Percentiles rank a stretch among this genome's conserved stretches.
phyloP scores from a whole-genome alignment of 1,284 basidiomycete species.

The Bondarzewia mesenterica region DNA sequence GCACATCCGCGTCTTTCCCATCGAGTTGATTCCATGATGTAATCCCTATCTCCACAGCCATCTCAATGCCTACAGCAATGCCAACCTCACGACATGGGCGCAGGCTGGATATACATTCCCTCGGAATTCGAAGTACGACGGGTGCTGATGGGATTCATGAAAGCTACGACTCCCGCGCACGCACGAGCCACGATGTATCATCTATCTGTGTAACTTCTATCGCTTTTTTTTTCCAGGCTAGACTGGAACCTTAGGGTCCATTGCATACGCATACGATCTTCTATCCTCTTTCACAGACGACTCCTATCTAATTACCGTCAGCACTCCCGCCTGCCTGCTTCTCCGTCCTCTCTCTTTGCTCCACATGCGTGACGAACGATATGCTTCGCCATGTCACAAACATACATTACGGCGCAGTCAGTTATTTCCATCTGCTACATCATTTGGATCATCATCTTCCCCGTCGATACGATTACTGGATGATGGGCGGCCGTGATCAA shows the following conservation, averaged over 20 bases:
- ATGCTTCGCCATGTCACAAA: no score
- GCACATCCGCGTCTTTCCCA: not conserved
- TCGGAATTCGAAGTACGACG: slow-evolving; percentile 38
- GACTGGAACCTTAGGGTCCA: not conserved
- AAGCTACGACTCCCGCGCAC: not conserved
- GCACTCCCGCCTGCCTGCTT: not conserved
- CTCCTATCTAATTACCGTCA: not conserved
- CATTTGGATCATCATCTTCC: no score
- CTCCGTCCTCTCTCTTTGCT: no score
- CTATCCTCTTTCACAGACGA: not conserved
- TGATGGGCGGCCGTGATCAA: no score
- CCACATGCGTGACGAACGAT: no score
- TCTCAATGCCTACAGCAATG: slow-evolving; percentile 55
- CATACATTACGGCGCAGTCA: no score
- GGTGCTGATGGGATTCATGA: slow-evolving; percentile 8
- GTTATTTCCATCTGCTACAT: no score
- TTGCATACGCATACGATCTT: not conserved
- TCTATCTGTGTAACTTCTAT: not conserved
- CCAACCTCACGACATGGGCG: slow-evolving; percentile 71
- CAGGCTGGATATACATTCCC: slow-evolving; percentile 62
- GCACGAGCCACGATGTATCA: not conserved
- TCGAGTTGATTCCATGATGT: not conserved
- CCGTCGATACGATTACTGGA: no score
- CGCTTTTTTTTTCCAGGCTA: not conserved
- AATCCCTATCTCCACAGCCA: slow-evolving; percentile 35